These are phyloP conservation scores for Fragaria iinumae DNA, from an alignment of 306 rosid species.

Conservation along the genomic window DNA sequence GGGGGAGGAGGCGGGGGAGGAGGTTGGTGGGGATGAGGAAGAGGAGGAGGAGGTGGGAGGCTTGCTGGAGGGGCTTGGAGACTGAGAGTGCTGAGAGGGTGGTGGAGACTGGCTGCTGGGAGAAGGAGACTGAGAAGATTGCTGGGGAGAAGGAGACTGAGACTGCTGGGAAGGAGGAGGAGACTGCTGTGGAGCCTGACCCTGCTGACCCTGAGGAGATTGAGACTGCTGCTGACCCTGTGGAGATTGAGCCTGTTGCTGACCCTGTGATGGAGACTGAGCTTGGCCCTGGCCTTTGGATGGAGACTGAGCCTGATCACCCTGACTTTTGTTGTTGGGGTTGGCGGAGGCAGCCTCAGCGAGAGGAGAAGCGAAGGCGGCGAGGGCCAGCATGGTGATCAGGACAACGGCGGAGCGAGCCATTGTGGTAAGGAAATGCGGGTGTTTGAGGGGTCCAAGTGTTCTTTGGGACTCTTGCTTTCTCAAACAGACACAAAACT, in stretches of 20 bases:
- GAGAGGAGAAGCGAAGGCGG: slow-evolving; percentile 33
- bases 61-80: slow-evolving; percentile 3
- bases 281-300: too few relatives aligned
- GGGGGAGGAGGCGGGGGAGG: slow-evolving; percentile 15
- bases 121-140: background rate
- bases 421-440: slow-evolving; percentile 30
- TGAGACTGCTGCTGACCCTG: too few relatives aligned
- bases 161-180: background rate
- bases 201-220: too few relatives aligned
- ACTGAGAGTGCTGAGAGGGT: background rate
- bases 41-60: background rate
- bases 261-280: too few relatives aligned
- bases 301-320: background rate
- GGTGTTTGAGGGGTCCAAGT: background rate
- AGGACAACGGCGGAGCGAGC: slow-evolving; percentile 37
- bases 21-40: slow-evolving; percentile 12
- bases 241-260: background rate
- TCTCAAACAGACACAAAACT: background rate
- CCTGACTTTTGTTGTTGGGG: background rate
- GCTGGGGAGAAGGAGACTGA: background rate
- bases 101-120: background rate
- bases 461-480: background rate
- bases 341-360: slow-evolving; percentile 53
- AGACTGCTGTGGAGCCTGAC: background rate
- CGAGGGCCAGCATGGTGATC: slow-evolving; percentile 28